Percentiles rank a stretch among this genome's conserved stretches.
These are phyloP conservation scores for Porodaedalea pini DNA, from an alignment of 1,284 basidiomycete species.

Conservation along the genomic window DNA sequence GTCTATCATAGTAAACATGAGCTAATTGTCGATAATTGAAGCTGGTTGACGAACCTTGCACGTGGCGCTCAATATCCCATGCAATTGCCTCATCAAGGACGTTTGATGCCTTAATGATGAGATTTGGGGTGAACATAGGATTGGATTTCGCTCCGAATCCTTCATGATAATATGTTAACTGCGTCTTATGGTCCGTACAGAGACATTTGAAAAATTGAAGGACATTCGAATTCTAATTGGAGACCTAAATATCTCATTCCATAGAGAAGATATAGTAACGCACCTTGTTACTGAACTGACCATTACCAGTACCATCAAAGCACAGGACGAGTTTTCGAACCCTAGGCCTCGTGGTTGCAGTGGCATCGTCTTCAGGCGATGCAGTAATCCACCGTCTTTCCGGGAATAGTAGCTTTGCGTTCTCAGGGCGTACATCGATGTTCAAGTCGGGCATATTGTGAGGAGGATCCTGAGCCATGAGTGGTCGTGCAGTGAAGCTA, in stretches of 20 bases:
- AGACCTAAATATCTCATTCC: constrained; percentile 28
- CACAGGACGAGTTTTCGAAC: constrained; percentile 51
- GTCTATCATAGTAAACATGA: constrained; percentile 21
- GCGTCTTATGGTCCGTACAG: constrained; percentile 36
- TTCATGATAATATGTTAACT: constrained; percentile 40
- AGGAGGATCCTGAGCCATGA: too few relatives aligned
- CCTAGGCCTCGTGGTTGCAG: too few relatives aligned
- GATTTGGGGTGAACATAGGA: constrained; percentile 21
- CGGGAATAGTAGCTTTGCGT: too few relatives aligned
- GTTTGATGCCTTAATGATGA: constrained; percentile 34
- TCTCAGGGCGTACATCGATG: too few relatives aligned
- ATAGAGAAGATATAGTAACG: neutral
- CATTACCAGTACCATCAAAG: constrained; percentile 41
- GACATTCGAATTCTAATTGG: constrained; percentile 37
- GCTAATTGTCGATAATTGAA: neutral
- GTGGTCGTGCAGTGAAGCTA: too few relatives aligned
- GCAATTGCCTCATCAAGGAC: constrained; percentile 23
- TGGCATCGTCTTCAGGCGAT: too few relatives aligned
- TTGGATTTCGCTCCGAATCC: constrained; percentile 5
- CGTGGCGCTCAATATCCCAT: constrained; percentile 26
- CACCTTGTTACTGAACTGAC: constrained; percentile 6
- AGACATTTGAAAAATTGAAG: constrained; percentile 39
- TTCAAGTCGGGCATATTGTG: too few relatives aligned
- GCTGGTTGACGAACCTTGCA: constrained; percentile 8
- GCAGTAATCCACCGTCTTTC: too few relatives aligned